Percentiles rank a stretch among this genome's conserved stretches.
Conservation (phyloP, 2,329 filamentous ascomycete species). For the Chrysoporthe cubensis region DNA sequence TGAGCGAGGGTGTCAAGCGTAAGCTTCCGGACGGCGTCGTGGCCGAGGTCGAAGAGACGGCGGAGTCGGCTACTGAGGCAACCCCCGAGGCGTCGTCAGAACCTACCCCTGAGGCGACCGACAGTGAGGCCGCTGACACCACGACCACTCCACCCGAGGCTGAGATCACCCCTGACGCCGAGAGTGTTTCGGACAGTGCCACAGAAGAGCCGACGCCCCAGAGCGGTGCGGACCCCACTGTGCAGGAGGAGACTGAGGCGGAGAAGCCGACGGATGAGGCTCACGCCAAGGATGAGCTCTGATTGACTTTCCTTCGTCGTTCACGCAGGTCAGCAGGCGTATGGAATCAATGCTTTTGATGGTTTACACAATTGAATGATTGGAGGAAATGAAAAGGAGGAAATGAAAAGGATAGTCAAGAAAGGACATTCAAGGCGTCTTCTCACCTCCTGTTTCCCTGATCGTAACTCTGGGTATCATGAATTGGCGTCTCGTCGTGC, state of each 20-base stretch:
- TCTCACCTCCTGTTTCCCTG: conserved; percentile 13
- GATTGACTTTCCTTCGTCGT: neutral
- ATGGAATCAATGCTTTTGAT: conserved; percentile 10
- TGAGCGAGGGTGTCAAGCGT: conserved; percentile 84
- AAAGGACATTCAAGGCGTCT: neutral
- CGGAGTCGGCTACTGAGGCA: conserved; percentile 42
- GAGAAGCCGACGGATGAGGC: conserved; percentile 23
- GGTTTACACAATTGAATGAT: neutral
- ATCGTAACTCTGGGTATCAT: conserved; percentile 20
- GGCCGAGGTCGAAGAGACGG: conserved; percentile 44
- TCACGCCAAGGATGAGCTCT: conserved; percentile 26
- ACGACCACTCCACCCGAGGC: conserved; percentile 32
- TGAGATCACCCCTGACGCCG: conserved; percentile 25
- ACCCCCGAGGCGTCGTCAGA: conserved; percentile 47
- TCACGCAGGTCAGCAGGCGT: conserved; percentile 23
- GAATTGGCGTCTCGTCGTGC: neutral
- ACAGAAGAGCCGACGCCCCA: conserved; percentile 33
- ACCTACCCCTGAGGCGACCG: conserved; percentile 35
- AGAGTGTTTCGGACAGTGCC: conserved; percentile 24
- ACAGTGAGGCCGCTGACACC: conserved; percentile 30
- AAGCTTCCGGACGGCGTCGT: conserved; percentile 68
- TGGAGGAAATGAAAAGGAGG: neutral
- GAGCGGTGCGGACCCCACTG: conserved; percentile 38
- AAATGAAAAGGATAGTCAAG: neutral
- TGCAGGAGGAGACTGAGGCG: conserved; percentile 23